Base-by-base conservation (phyloP, 1,139 yeast species). In the Diutina sp. region DNA sequence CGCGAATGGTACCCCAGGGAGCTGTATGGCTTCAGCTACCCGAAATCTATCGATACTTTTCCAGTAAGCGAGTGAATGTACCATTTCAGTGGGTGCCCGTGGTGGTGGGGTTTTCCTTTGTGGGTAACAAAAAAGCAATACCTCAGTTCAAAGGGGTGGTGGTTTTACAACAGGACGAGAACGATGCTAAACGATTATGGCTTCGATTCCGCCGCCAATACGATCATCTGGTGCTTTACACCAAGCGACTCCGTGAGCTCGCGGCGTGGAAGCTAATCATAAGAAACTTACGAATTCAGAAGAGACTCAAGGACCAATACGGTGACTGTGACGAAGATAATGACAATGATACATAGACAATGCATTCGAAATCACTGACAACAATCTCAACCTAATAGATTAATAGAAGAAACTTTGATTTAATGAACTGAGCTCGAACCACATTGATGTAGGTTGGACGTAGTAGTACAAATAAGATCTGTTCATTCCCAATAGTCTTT, bases 1-100 rank as follows among this genome's bases (percentile, higher is more conserved):
- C 61, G 1, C 61, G 64, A 44, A 73, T 73, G 78, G 61, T 72
- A 38, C 78, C 78, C 1, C 65, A 66, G 5, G 65, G 59, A 0
- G 69, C 74, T 58, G 52, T 54, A 1, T 73, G 78, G 77, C 53
- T 73, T 9, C 63, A 61, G 51, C 56, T 72, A 28, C 55, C 68
- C 4, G 59, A 62, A 50, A 65, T 72, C 11, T 25, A 46, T 16
- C 50, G 30, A 7, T 46, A 46, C 14, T 46, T 46, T 28, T 14
- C 29, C 14, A 46, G 30, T 9, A 18, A 46, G n/a, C 29, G 30
- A 21, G 16, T 28, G 4, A 6, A 21, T 18, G 30, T 46, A 2
- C 28, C 11, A 9, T 46, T 18, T n/a, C 50, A 46, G 25, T 46
- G 50, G 50, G 50, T 46, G 14, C 30, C 30, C 5, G 50, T 46